A percentile compares a stretch with the other conserved stretches of the same genome.
These are phyloP conservation scores for Leptographium wingfieldii DNA, from an alignment of 2,329 filamentous ascomycete species.

Conservation along the genomic window DNA sequence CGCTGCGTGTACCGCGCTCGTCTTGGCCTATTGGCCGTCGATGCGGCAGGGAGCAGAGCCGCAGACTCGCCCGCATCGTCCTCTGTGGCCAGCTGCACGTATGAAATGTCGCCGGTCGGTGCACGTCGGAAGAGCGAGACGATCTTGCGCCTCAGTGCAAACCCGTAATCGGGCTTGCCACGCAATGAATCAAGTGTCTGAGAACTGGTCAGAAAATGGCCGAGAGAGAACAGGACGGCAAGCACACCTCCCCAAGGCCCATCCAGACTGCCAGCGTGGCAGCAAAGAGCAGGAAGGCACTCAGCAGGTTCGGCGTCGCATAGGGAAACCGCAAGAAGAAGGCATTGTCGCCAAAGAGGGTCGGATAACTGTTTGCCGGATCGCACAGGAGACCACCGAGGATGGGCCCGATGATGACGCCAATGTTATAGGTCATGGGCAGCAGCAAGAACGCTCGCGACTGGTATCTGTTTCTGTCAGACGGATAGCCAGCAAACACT, in stretches of 20 bases:
- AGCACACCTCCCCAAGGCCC: slow-evolving; percentile 34
- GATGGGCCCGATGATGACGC: slow-evolving; percentile 45
- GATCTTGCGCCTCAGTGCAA: slow-evolving; percentile 29
- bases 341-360: slow-evolving; percentile 30
- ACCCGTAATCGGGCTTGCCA: slow-evolving; percentile 29
- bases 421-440: slow-evolving; percentile 61
- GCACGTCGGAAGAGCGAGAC: slow-evolving; percentile 15
- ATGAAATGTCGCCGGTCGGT: slow-evolving; percentile 10
- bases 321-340: slow-evolving; percentile 40
- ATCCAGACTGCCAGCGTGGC: slow-evolving; percentile 34
- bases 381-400: slow-evolving; percentile 34
- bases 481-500: not conserved
- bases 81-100: slow-evolving; percentile 22
- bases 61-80: slow-evolving; percentile 9
- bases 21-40: not conserved
- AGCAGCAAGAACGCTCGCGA: slow-evolving; percentile 30
- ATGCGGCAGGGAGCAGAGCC: slow-evolving; percentile 16
- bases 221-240: not conserved
- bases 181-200: slow-evolving; percentile 34
- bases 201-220: not conserved
- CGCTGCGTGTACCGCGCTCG: slow-evolving; percentile 30
- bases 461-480: slow-evolving; percentile 21
- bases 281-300: slow-evolving; percentile 31
- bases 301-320: slow-evolving; percentile 41
- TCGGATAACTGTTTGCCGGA: slow-evolving; percentile 28